These are phyloP conservation scores for Heritiera fomes DNA, from an alignment of 345 rosid species.

Conservation along the genomic window DNA sequence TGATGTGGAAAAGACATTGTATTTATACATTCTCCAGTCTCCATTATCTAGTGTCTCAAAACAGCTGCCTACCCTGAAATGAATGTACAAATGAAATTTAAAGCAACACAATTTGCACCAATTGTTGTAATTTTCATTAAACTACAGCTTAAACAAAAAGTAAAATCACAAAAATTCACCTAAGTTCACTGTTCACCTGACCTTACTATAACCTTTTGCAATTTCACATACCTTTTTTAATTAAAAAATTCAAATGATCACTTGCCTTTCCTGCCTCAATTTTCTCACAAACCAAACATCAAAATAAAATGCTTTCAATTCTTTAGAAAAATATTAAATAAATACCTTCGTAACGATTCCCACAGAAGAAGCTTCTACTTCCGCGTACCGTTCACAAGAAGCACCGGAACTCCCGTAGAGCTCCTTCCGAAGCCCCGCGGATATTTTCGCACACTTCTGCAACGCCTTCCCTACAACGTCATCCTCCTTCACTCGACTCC, in stretches of 20 bases:
- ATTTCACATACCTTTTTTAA: not conserved
- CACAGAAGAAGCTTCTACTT: slow-evolving; percentile 79
- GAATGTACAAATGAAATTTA: not conserved
- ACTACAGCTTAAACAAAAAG: not conserved
- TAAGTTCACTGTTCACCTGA: not conserved
- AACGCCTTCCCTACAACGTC: slow-evolving; percentile 89
- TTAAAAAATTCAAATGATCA: not conserved
- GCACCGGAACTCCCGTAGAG: slow-evolving; percentile 65
- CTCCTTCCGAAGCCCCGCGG: slow-evolving; percentile 70
- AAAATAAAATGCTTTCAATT: not conserved
- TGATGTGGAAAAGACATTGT: not conserved
- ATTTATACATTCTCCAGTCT: not conserved
- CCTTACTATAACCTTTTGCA: not conserved
- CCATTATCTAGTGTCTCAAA: not conserved
- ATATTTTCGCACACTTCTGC: slow-evolving; percentile 84
- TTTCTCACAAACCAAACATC: not conserved
- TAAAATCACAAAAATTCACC: not conserved
- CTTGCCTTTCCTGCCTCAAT: not conserved
- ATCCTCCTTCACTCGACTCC: slow-evolving; percentile 58
- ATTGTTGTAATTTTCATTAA: slow-evolving; percentile 8
- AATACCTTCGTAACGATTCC: slow-evolving; percentile 87
- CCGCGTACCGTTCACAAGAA: slow-evolving; percentile 71
- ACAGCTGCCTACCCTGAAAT: not conserved
- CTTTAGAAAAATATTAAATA: not conserved
- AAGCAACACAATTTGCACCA: not conserved